Evolutionary conservation across 2,329 filamentous ascomycete species (phyloP), one percentile per base, ranked within the genome.

Genomic region (Herpotrichia juniperi): DNA sequence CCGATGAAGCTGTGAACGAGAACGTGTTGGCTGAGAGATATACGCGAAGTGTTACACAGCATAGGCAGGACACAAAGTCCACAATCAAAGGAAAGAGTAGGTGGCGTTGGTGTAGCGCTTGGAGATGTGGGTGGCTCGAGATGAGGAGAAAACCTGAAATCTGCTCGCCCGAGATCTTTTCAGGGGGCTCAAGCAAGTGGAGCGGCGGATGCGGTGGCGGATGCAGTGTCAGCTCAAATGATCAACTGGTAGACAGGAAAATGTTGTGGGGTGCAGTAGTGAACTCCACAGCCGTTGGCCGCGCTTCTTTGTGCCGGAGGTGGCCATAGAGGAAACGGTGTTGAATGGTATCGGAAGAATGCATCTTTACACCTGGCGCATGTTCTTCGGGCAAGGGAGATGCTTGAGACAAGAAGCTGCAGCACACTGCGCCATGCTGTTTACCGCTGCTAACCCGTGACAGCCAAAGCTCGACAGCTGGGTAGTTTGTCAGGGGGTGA

Each of bases 221-320:
- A 39, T 24, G 45, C 6, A 34, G 45, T 37, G 24, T 25, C 6
- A 19, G 31, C 28, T 22, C 11, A 4, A 10, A 19, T 28, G 40
- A 31, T 21, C 40, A 43, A 30, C 10, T 21, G 19, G n/a, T 5
- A 16, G 19, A 24, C 24, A 40, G 31, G 17, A 4, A 40, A 48
- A 31, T 11, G 22, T n/a, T 46, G 46, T 44, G 51, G 51, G 50
- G 51, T 47, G 39, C 51, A 54, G 48, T 50, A 50, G 51, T 25
- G 43, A 43, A 39, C 42, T 54, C 42, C 47, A 48, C 11, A 30
- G 37, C 51, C 51, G 46, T 54, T 54, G 48, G 17, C 28, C 19
- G 37, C 22, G 40, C 26, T 43, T 21, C 4, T 43, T 16, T 42
- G 39, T 9, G 19, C 16, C 12, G 19, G 37, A 40, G 37, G 12